These are phyloP conservation scores for Stachybotrys elegans DNA, from an alignment of 2,329 filamentous ascomycete genomes.

Conservation along the genomic window DNA sequence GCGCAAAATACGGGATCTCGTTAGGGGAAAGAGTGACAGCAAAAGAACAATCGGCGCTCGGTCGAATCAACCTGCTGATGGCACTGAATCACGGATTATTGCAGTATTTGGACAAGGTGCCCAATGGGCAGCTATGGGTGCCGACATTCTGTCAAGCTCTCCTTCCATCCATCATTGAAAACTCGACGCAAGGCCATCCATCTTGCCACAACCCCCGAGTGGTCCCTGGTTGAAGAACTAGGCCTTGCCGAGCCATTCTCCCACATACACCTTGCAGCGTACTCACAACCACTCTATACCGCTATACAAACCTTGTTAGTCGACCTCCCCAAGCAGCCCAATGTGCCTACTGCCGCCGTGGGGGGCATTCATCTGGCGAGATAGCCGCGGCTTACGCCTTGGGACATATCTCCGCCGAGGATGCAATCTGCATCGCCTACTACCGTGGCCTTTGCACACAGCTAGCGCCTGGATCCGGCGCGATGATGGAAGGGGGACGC, in stretches of 20 bases:
- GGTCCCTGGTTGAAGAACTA: constrained; percentile 19
- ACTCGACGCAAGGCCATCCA: constrained; percentile 12
- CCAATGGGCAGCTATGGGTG: constrained; percentile 28
- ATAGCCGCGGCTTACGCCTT: constrained; percentile 46
- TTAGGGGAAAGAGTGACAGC: background rate
- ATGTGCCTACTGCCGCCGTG: constrained; percentile 27
- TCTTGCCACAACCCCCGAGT: constrained; percentile 16
- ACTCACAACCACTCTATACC: constrained; percentile 26
- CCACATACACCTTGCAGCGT: constrained; percentile 15
- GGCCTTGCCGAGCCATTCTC: constrained; percentile 7
- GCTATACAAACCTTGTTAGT: constrained; percentile 22
- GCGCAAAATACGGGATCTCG: background rate
- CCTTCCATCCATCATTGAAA: constrained; percentile 14
- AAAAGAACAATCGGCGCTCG: no score
- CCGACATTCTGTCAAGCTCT: constrained; percentile 13
- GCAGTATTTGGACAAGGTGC: constrained; percentile 29
- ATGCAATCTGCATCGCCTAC: constrained; percentile 20
- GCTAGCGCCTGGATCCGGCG: background rate
- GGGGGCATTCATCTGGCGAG: constrained; percentile 45
- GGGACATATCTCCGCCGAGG: constrained; percentile 26
- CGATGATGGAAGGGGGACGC: constrained; percentile 17
- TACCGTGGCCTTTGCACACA: constrained; percentile 5
- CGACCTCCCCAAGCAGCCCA: constrained; percentile 20
- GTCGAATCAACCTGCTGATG: constrained; percentile 15
- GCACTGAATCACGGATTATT: constrained; percentile 10